Percentiles rank a stretch among this genome's conserved stretches.
These are phyloP conservation scores for Penicillium hesseltinei DNA, from an alignment of 2,329 filamentous ascomycete species.

Conservation along the genomic window DNA sequence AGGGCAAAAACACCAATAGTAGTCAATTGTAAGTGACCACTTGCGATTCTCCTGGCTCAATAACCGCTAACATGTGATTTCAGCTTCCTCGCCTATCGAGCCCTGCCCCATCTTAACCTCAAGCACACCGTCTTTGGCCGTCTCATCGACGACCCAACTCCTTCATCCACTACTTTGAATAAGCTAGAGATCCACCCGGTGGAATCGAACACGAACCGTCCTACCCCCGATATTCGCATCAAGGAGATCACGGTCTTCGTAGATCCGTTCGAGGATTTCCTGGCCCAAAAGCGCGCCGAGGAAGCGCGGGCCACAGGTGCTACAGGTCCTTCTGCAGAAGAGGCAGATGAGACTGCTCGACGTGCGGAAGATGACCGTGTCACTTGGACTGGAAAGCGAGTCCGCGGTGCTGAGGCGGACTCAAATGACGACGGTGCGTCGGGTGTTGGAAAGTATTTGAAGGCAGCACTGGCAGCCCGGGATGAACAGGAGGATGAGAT, in stretches of 20 bases:
- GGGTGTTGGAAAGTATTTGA: conserved; percentile 79
- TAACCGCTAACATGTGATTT: conserved; percentile 3
- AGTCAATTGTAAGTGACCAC: conserved; percentile 66
- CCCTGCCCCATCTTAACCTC: conserved; percentile 79
- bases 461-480: conserved; percentile 52
- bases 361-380: conserved; percentile 76
- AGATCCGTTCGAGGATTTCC: conserved; percentile 93
- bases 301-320: conserved; percentile 54
- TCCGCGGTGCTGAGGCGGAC: conserved; percentile 65
- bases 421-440: conserved; percentile 43
- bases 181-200: conserved; percentile 75
- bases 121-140: conserved; percentile 97
- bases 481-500: conserved; percentile 53
- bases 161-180: conserved; percentile 54
- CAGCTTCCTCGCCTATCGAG: conserved; percentile 82
- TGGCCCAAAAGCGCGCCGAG: conserved; percentile 67
- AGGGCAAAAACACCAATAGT: conserved; percentile 96
- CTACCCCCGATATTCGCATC: conserved; percentile 75
- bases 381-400: conserved; percentile 94
- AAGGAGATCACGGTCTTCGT: conserved; percentile 81
- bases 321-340: conserved; percentile 13
- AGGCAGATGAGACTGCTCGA: conserved; percentile 27
- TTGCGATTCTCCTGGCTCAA: neutral
- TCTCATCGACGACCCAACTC: conserved; percentile 65
- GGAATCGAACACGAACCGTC: conserved; percentile 69